Evolutionary conservation across 2,329 filamentous ascomycete species (phyloP), one percentile per base, ranked within the genome.

Genomic region (Verticillium dahliae): DNA sequence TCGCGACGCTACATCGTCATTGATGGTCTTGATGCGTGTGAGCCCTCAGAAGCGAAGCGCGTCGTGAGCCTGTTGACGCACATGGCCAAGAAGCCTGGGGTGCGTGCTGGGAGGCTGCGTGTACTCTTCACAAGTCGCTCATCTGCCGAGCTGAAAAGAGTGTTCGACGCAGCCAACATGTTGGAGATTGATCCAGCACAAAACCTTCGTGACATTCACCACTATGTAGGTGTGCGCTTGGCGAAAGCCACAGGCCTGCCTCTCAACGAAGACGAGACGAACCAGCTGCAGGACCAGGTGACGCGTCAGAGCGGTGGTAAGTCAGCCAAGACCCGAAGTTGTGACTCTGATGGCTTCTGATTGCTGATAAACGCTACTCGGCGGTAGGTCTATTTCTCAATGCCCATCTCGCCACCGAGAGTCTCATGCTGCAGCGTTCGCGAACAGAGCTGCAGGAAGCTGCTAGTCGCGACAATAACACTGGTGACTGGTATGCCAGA

Each of bases 11-110:
- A 74, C 64, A 69, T 80, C 38, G 63, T 81, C 6, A 67, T 81
- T n/a, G 78, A 81, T 63, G 78, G 78, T 0, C 63, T 80, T 14
- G 78, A 80, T 57, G 77, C 80, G 61, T 77, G 75, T 58, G 62
- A 70, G 1, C n/a, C 45, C 7, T 50, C 45, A 50, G 45, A 50
- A 11, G 45, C 45, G 45, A 50, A 50, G 45, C 45, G 45, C n/a
- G 45, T 50, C 2, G 45, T 50, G 18, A 50, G 45, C 45, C 9
- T 50, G 45, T 22, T 50, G 45, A 22, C 45, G n/a, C 45, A 50
- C n/a, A n/a, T 50, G 7, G 45, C 45, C 18, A 50, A 50, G 45
- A 50, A 50, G 13, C 45, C 45, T 1, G 45, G 45, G 7, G 45
- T 50, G 9, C 45, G 57, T 4, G 57, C 57, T 15, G 45, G 71